phyloP scores from a whole-genome alignment of 805 yeast species.

The Sugiyamaella mastotermitis region DNA sequence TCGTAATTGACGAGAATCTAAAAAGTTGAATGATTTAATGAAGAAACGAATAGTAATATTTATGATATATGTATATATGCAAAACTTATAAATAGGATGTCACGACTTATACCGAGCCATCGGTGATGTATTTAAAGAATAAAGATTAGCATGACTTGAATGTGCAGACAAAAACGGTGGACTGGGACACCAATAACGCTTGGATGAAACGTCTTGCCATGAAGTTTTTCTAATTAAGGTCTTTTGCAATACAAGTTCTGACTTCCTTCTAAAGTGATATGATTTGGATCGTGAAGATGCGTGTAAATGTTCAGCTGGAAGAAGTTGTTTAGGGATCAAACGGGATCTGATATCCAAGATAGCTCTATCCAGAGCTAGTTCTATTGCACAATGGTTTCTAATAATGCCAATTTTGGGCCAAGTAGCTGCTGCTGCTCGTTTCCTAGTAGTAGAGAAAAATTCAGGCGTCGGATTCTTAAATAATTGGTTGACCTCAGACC shows the following conservation, averaged over 20 bases:
- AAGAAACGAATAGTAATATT: no score
- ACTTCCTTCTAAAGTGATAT: conserved; percentile 13
- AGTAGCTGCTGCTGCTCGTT: conserved; percentile 84
- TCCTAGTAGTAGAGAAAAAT: conserved; percentile 60
- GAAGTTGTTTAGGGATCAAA: conserved; percentile 13
- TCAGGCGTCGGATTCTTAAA: conserved; percentile 78
- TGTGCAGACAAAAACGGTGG: conserved; percentile 13
- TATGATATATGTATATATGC: no score
- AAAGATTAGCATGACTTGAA: conserved; percentile 12
- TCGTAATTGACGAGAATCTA: no score
- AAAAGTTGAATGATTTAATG: no score
- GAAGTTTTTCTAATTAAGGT: conserved; percentile 9
- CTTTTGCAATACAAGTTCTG: conserved; percentile 10
- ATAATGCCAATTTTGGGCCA: conserved; percentile 90
- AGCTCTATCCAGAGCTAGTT: conserved; percentile 77
- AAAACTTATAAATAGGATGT: no score
- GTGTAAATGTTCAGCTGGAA: background rate
- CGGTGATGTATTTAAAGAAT: conserved; percentile 8
- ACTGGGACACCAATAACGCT: conserved; percentile 12
- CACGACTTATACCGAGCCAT: conserved; percentile 5
- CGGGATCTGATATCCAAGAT: conserved; percentile 53
- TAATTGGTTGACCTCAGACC: conserved; percentile 53
- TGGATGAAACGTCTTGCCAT: conserved; percentile 8
- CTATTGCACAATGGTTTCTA: conserved; percentile 84
- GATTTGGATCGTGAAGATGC: background rate